Evolutionary conservation across 352 stramenopile species (phyloP), one percentile per base, ranked within the genome.

Genomic region (Pythium sukuiense): DNA sequence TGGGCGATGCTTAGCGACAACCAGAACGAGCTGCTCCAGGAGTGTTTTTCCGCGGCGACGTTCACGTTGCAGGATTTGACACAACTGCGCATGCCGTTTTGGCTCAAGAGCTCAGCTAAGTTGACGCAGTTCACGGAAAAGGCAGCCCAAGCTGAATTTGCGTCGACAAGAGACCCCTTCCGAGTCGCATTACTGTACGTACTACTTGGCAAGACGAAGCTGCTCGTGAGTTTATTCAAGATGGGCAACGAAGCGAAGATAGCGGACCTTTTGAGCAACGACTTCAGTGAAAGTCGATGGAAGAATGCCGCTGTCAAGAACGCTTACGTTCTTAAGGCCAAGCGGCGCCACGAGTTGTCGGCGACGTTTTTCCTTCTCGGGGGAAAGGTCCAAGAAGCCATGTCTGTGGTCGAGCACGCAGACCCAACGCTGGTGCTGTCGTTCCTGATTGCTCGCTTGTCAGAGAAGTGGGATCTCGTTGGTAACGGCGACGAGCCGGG

Each of bases 271-370:
- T 32, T 97, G 11, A 73, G 65, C 14, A 96, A 96, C 59, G 79
- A 97, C 59, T 96, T 97, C 67, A 69, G 72, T 0, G 86, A 97
- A 20, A 56, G 77, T 30, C 81, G 87, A 37, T 96, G 89, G 89
- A 88, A 89, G 54, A 93, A 88, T 50, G 88, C 87, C 11, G 88
- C 89, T 14, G 85, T 96, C n/a, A 97, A 97, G 69, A 97, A 97
- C 52, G 89, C 89, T 0, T 96, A 92, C 61, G 87, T 94, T 35
- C 65, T 97, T 18, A 95, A 96, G 61, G 80, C 81, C 16, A 96
- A 97, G 63, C 83, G 91, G 24, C 85, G 86, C 14, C 95, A 89
- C 46, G 76, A 82, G 53, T 69, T 96, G 11, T 91, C 87, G 0
- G 87, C 88, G 2, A 79, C 88, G 1, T 96, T 96, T 50, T 96